Evolutionary conservation across 257 asterid genomes (phyloP), one percentile per base, ranked within the genome.

Genomic region (Capsicum baccatum): DNA sequence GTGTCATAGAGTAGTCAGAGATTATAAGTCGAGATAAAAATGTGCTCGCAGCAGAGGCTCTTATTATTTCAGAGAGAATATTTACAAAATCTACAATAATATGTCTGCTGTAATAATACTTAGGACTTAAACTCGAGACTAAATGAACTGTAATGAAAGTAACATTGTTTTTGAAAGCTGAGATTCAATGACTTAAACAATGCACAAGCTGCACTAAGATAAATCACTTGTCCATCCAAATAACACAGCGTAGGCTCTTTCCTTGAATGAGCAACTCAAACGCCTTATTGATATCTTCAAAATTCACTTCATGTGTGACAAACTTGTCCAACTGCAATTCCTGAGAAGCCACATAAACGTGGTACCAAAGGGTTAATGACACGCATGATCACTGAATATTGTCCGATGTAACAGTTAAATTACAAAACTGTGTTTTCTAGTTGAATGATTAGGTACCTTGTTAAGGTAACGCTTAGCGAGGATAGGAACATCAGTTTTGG

Each of bases 161-260:
- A 19, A 19, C 44, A 19, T 21, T 39, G 21, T 48, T 50, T 50
- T 74, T 11, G 47, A 74, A 17, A 19, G 62, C 0, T 74, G 60
- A 50, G 62, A 10, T 74, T 6, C 21, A 21, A 21, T 74, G 21
- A 52, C 6, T 52, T 42, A 52, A 74, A 48, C 59, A 48, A 73
- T 2, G 42, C 80, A 6, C n/a, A 73, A 6, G 13, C 59, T 21
- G 81, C 37, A 21, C 33, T 15, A 13, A 33, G 6, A 26, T 8
- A 56, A 13, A 66, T 91, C 89, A 93, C 88, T 89, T 89, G 62
- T 92, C 91, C 99, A 95, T 94, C 98, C 99, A 95, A 57, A 95
- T 94, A 87, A 95, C 97, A 84, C 98, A 93, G 56, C 96, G 91
- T 44, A 95, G 91, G 89, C 98, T 88, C 89, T 94, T 91, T 6